phyloP scores from a whole-genome alignment of 2,329 filamentous ascomycete genomes.

The Rutstroemia sp. region DNA sequence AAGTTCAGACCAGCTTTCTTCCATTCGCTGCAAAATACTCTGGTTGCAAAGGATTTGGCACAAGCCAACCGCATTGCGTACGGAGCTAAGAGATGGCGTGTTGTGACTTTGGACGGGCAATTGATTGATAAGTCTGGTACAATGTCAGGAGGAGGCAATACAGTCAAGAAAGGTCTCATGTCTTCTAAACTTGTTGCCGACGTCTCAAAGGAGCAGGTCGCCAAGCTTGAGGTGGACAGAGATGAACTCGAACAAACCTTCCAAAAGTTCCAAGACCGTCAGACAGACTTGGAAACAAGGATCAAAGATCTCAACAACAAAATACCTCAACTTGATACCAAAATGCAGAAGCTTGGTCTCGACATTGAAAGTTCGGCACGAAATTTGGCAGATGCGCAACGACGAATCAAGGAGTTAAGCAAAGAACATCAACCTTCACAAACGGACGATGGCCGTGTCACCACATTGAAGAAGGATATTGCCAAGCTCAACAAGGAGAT shows the following conservation, averaged over 20 bases:
- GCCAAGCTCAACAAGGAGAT: constrained; percentile 69
- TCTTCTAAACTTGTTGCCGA: constrained; percentile 90
- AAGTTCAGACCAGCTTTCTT: constrained; percentile 88
- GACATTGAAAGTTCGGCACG: constrained; percentile 82
- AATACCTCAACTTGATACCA: constrained; percentile 79
- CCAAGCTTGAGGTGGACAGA: constrained; percentile 78
- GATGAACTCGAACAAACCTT: constrained; percentile 80
- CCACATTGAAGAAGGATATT: constrained; percentile 70
- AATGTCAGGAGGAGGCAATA: constrained; percentile 93
- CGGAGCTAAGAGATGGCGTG: constrained; percentile 86
- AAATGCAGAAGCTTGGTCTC: constrained; percentile 82
- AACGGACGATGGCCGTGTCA: constrained; percentile 68
- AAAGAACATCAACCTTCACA: constrained; percentile 76
- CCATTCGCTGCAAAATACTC: constrained; percentile 87
- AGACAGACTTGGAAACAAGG: constrained; percentile 68
- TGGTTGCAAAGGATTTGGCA: constrained; percentile 87
- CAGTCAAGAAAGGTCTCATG: constrained; percentile 89
- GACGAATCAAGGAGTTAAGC: constrained; percentile 76
- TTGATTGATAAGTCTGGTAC: constrained; percentile 97
- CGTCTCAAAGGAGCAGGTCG: constrained; percentile 79
- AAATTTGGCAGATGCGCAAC: constrained; percentile 77
- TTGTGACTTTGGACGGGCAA: constrained; percentile 91
- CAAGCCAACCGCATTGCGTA: constrained; percentile 97
- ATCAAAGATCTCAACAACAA: constrained; percentile 67
- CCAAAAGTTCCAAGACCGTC: constrained; percentile 75